A percentile compares a stretch with the other conserved stretches of the same genome.
These are phyloP conservation scores for Babesia divergens DNA, from an alignment of 169 alveolate genomes.

Conservation along the genomic window DNA sequence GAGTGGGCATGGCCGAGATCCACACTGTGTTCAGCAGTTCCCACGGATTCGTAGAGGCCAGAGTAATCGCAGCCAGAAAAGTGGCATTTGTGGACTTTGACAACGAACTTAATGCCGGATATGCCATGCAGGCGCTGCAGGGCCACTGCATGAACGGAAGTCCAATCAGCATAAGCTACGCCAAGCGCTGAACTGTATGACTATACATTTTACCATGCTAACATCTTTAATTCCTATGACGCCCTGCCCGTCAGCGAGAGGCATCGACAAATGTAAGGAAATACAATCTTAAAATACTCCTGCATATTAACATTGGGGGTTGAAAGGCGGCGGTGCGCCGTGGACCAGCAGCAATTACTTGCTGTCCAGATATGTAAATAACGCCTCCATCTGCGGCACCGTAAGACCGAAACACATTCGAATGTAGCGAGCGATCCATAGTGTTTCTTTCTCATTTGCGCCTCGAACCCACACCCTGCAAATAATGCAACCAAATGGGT, in stretches of 20 bases:
- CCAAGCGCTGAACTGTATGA: constrained; percentile 3
- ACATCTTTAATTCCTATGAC: too few species aligned
- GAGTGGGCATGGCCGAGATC: constrained; percentile 64
- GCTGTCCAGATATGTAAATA: constrained; percentile 16
- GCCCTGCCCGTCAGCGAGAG: too few species aligned
- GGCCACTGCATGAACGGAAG: constrained; percentile 13
- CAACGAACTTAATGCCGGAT: constrained; percentile 71
- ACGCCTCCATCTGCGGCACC: constrained; percentile 42
- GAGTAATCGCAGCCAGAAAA: constrained; percentile 73
- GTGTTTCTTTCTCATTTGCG: constrained; percentile 10
- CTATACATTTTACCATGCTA: not conserved
- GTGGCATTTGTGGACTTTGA: constrained; percentile 82
- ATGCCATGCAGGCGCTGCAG: constrained; percentile 68
- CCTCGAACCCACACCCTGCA: constrained; percentile 30
- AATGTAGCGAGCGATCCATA: constrained; percentile 12
- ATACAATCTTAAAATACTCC: too few species aligned
- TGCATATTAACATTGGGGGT: too few species aligned
- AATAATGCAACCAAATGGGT: not conserved
- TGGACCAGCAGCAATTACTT: too few species aligned
- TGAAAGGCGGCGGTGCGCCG: too few species aligned
- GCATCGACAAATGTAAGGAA: too few species aligned
- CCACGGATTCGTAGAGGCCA: constrained; percentile 77
- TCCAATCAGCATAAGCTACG: constrained; percentile 32
- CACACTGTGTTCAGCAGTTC: constrained; percentile 62
- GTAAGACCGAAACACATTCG: constrained; percentile 31